phyloP scores from a whole-genome alignment of 1,284 basidiomycete genomes.

The Ustilago tritici region DNA sequence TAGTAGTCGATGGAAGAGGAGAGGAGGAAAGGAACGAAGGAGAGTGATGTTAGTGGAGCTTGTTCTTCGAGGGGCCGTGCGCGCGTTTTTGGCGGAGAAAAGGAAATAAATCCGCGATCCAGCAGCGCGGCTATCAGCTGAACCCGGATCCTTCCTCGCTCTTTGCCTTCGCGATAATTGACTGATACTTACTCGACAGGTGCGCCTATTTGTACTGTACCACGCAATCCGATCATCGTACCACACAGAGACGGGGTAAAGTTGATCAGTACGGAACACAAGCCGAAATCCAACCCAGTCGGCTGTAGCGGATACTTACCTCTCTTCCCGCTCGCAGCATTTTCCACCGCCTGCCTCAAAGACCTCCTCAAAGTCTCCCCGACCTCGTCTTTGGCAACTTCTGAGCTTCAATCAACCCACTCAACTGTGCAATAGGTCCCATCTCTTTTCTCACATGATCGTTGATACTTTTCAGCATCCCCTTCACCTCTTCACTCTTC shows the following conservation, averaged over 20 bases:
- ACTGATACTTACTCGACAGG: conserved; percentile 45
- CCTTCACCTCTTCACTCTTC: conserved; percentile 27
- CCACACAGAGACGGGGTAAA: neutral
- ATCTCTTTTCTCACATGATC: conserved; percentile 61
- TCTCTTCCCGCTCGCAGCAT: conserved; percentile 52
- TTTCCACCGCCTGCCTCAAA: conserved; percentile 57
- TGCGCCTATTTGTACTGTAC: conserved; percentile 20
- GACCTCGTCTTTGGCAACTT: conserved; percentile 66
- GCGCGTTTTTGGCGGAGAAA: conserved; percentile 5
- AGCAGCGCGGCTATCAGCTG: neutral
- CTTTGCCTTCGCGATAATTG: neutral
- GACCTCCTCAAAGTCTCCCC: conserved; percentile 60
- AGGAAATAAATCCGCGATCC: conserved; percentile 5
- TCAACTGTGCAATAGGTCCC: conserved; percentile 62
- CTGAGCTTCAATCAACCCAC: conserved; percentile 46
- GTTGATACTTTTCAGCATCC: conserved; percentile 61
- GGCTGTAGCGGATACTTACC: conserved; percentile 21
- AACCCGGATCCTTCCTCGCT: neutral
- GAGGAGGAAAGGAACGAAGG: neutral
- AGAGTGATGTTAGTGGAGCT: conserved; percentile 8
- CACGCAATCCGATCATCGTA: neutral
- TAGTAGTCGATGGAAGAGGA: neutral
- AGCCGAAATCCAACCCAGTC: no score
- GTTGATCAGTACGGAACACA: neutral
- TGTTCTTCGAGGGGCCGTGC: neutral